These are phyloP conservation scores for Penicillium digitatum DNA, from an alignment of 2,329 filamentous ascomycete genomes.

Conservation along the genomic window DNA sequence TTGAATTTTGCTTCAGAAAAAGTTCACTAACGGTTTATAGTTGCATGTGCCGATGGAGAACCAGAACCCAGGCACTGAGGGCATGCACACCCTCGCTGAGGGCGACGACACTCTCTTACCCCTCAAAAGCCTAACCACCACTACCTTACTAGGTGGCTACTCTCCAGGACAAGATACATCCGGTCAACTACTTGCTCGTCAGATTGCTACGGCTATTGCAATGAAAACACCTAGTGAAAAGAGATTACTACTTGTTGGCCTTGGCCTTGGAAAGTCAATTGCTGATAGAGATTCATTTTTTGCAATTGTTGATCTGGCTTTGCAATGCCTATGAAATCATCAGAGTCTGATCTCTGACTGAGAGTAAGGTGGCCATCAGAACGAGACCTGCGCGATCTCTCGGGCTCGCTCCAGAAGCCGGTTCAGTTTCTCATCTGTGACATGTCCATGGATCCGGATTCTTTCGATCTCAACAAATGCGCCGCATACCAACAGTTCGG, in stretches of 20 bases:
- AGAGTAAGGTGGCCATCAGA: background rate
- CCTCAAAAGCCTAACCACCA: constrained; percentile 76
- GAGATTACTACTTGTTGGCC: constrained; percentile 56
- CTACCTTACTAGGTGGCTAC: constrained; percentile 79
- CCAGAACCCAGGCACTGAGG: constrained; percentile 34
- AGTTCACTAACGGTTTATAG: constrained; percentile 14
- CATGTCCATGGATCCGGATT: background rate
- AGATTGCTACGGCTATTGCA: constrained; percentile 76
- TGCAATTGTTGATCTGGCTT: constrained; percentile 42
- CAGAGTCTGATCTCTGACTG: background rate
- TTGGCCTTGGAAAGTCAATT: constrained; percentile 51
- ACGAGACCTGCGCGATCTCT: background rate
- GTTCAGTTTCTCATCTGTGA: background rate
- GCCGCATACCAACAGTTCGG: background rate
- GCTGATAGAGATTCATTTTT: constrained; percentile 43
- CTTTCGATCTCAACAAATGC: background rate
- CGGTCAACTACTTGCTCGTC: constrained; percentile 83
- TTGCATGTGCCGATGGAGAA: constrained; percentile 35
- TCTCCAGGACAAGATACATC: constrained; percentile 73
- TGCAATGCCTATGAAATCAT: constrained; percentile 37
- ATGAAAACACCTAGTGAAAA: constrained; percentile 63
- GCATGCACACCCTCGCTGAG: constrained; percentile 38
- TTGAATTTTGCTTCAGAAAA: background rate
- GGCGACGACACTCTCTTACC: constrained; percentile 63
- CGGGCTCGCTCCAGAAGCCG: background rate